Conservation (phyloP, 2,329 filamentous ascomycete species). For the Penicillium palitans region DNA sequence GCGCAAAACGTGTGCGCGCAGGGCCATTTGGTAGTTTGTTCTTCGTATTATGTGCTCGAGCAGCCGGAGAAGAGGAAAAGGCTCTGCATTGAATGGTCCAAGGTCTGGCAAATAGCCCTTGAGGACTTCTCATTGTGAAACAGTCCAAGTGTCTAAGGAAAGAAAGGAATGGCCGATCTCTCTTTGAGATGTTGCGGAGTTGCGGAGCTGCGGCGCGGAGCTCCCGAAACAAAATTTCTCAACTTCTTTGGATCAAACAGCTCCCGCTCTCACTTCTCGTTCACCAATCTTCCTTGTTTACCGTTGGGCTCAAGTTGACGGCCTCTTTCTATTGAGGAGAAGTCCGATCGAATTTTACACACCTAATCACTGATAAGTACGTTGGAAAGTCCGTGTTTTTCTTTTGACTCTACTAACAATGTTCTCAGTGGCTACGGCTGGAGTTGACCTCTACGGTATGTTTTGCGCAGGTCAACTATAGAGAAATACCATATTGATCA, state of each 20-base stretch:
- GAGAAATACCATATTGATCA: constrained; percentile 7
- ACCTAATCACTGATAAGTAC: not conserved
- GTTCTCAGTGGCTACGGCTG: constrained; percentile 36
- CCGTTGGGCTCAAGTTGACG: not conserved
- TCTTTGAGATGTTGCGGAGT: constrained; percentile 14
- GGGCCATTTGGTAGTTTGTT: constrained; percentile 53
- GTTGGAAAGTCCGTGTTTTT: constrained; percentile 1
- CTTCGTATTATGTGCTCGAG: constrained; percentile 34
- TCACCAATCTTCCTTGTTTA: constrained; percentile 10
- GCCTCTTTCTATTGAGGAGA: not conserved
- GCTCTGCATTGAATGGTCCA: constrained; percentile 41
- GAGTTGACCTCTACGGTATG: constrained; percentile 64
- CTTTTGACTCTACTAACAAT: constrained; percentile 21
- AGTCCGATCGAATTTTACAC: not conserved
- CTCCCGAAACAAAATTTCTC: constrained; percentile 28
- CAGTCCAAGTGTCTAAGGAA: not conserved
- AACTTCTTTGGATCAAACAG: constrained; percentile 11
- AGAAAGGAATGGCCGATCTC: not conserved
- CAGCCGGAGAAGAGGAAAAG: constrained; percentile 31
- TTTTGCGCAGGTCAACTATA: not conserved
- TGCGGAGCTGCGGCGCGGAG: constrained; percentile 27
- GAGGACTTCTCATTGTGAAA: constrained; percentile 32
- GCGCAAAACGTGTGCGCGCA: constrained; percentile 83
- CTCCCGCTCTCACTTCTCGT: constrained; percentile 6
- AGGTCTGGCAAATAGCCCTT: constrained; percentile 30